Base-by-base conservation (phyloP, 2,329 filamentous ascomycete genomes). In the Leptographium procerum region DNA sequence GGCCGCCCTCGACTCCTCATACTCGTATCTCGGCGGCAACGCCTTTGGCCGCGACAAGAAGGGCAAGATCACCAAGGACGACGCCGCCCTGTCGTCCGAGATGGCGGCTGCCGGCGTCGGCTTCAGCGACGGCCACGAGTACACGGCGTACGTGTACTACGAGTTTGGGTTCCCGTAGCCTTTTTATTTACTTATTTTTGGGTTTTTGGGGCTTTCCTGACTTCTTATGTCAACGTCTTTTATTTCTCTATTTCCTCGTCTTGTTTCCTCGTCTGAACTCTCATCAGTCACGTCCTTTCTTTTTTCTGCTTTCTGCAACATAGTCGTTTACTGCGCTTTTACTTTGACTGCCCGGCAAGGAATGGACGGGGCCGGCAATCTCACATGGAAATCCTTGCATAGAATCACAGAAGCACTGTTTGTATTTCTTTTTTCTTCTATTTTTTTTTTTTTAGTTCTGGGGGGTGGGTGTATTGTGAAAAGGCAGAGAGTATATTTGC, bases 141-240 rank as follows among this genome's bases (percentile, higher is more conserved):
- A 97, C 76, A 94, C 90, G 61, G 87, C 94, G 47, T 99, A 95
- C 73, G 94, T 97, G 69, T 96, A 91, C 77, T 99, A 97, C 74
- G 89, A 96, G 70, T 88, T 97, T 69, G 89, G 94, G 69, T 84
- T 97, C 59, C 77, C 78, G 34, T 77, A 61, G 53, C 3, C 16
- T 43, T 52, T 31, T 57, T 52, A n/a, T n/a, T n/a, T n/a, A n/a
- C n/a, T n/a, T n/a, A n/a, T n/a, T n/a, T n/a, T n/a, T n/a, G n/a
- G n/a, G n/a, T n/a, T n/a, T n/a, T n/a, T n/a, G n/a, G n/a, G n/a
- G n/a, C n/a, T n/a, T n/a, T n/a, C n/a, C n/a, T n/a, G n/a, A n/a
- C n/a, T n/a, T n/a, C n/a, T n/a, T n/a, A n/a, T n/a, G n/a, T n/a
- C n/a, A n/a, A n/a, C n/a, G n/a, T n/a, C 1, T n/a, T 26, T 16